A percentile compares a stretch with the other conserved stretches of the same genome.
Conservation (phyloP, 2,329 filamentous ascomycete species). For the Colletotrichum viniferum region DNA sequence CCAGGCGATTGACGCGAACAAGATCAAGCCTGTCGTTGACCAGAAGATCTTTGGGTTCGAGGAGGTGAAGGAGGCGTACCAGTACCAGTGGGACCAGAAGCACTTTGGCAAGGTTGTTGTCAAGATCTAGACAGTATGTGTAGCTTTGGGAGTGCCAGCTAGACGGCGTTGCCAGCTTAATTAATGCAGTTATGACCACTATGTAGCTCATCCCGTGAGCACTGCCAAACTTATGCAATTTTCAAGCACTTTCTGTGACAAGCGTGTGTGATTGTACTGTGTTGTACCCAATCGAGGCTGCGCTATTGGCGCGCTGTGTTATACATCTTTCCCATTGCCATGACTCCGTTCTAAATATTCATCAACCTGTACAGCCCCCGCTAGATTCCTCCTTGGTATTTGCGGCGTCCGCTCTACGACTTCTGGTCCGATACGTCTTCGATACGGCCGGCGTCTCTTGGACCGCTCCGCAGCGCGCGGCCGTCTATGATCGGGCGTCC, state of each 20-base stretch:
- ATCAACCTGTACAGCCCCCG: background rate
- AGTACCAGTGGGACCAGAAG: constrained; percentile 15
- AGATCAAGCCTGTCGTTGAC: constrained; percentile 15
- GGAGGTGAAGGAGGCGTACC: constrained; percentile 19
- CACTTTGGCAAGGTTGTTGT: constrained; percentile 18
- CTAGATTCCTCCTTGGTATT: background rate
- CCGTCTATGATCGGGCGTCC: constrained; percentile 2
- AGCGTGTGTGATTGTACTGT: background rate
- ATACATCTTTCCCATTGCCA: background rate
- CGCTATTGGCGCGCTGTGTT: background rate
- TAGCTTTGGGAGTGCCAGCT: background rate
- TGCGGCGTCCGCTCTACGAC: background rate
- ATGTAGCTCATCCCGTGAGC: background rate
- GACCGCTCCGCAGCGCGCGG: background rate
- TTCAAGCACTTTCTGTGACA: background rate
- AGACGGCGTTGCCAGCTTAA: background rate
- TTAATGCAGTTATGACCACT: background rate
- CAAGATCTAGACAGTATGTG: background rate
- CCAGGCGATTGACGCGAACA: constrained; percentile 15
- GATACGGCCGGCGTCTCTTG: background rate
- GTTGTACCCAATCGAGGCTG: too few relatives aligned
- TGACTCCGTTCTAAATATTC: background rate
- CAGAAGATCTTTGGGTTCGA: constrained; percentile 14
- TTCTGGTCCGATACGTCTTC: constrained; percentile 7
- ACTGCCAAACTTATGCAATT: fast-evolving